phyloP scores from a whole-genome alignment of 768 basidiomycete species.

The Suillus sp. region DNA sequence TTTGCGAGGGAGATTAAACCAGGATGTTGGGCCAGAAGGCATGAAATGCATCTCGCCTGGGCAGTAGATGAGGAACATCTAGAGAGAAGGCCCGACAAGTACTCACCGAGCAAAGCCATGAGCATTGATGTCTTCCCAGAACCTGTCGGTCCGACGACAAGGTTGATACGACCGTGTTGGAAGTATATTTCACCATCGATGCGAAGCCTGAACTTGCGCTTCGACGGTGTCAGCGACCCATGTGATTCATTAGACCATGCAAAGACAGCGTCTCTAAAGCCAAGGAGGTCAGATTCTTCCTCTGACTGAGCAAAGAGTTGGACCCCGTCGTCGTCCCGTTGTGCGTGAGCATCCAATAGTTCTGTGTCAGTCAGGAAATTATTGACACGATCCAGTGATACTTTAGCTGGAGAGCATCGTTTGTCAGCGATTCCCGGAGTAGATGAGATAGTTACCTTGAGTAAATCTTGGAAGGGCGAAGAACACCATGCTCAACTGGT shows the following conservation, averaged over 20 bases:
- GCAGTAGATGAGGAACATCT: not conserved
- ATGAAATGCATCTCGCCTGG: constrained; percentile 63
- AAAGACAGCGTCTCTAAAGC: constrained; percentile 57
- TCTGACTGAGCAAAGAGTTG: constrained; percentile 13
- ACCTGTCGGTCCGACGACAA: constrained; percentile 61
- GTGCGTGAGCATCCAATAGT: constrained; percentile 16
- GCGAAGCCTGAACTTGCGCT: constrained; percentile 50
- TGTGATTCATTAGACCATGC: constrained; percentile 43
- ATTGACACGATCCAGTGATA: constrained; percentile 63
- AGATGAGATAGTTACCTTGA: constrained; percentile 15
- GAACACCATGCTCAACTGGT: constrained; percentile 45
- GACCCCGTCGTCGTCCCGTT: constrained; percentile 1
- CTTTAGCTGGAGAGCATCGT: constrained; percentile 45
- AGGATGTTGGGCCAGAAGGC: constrained; percentile 52
- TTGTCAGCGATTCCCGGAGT: constrained; percentile 11
- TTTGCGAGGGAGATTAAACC: constrained; percentile 68
- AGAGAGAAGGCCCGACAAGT: not conserved
- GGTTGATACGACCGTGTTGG: constrained; percentile 52
- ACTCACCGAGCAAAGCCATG: constrained; percentile 57
- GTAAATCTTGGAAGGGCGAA: constrained; percentile 34
- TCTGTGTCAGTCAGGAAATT: constrained; percentile 40
- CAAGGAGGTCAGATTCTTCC: constrained; percentile 40
- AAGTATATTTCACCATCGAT: constrained; percentile 59
- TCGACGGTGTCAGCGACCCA: constrained; percentile 18
- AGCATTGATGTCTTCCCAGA: constrained; percentile 66